phyloP scores from a whole-genome alignment of 495 filamentous ascomycete species.

The Penicillium nucicola region DNA sequence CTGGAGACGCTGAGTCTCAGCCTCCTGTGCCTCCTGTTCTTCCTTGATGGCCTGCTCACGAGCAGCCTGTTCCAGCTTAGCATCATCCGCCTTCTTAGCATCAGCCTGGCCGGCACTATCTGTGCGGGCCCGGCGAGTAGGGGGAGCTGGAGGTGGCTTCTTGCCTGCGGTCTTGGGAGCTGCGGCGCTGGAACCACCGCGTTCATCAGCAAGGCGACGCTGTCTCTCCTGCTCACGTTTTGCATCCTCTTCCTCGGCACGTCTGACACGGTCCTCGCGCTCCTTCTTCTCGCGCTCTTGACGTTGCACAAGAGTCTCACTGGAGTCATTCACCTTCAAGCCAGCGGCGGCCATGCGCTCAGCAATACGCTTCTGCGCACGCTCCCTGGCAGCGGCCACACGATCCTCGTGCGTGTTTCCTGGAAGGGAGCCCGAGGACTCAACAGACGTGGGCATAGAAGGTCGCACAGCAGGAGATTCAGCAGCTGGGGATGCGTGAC shows the following conservation, averaged over 20 bases:
- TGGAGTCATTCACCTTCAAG: conserved; percentile 66
- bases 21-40: conserved; percentile 77
- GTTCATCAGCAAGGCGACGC: conserved; percentile 79
- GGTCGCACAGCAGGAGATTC: conserved; percentile 31
- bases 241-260: conserved; percentile 95
- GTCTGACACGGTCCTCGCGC: conserved; percentile 75
- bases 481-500: conserved; percentile 21
- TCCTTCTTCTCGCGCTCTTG: conserved; percentile 87
- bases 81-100: conserved; percentile 56
- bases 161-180: conserved; percentile 56
- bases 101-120: conserved; percentile 59
- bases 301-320: conserved; percentile 78
- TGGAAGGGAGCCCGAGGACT: conserved; percentile 44
- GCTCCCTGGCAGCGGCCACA: conserved; percentile 93
- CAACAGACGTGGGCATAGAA: conserved; percentile 39
- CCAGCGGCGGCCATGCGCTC: conserved; percentile 93
- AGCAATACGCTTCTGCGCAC: conserved; percentile 96
- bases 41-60: conserved; percentile 58
- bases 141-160: conserved; percentile 81
- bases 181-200: conserved; percentile 58
- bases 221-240: conserved; percentile 85
- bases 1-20: conserved; percentile 75
- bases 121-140: conserved; percentile 67
- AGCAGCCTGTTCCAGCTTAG: conserved; percentile 47
- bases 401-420: conserved; percentile 89